Conservation (phyloP, 2,329 filamentous ascomycete genomes). For the Pseudogymnoascus verrucosus region DNA sequence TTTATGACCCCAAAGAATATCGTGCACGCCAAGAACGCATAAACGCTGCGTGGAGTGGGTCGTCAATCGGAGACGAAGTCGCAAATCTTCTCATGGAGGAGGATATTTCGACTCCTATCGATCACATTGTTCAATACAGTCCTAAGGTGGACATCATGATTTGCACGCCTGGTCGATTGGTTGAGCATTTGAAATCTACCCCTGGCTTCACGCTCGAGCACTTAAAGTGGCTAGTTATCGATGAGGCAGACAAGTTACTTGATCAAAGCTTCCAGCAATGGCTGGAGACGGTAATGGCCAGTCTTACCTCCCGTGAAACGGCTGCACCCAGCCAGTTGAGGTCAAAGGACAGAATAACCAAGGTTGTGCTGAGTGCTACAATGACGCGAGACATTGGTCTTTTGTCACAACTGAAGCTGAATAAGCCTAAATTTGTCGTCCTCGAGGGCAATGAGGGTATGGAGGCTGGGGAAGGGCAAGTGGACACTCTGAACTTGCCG, state of each 20-base stretch:
- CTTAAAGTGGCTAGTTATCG: slow-evolving; percentile 81
- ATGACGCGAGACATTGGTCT: slow-evolving; percentile 83
- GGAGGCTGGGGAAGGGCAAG: slow-evolving; percentile 36
- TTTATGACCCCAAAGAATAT: slow-evolving; percentile 60
- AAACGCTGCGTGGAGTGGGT: slow-evolving; percentile 39
- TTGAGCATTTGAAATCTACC: slow-evolving; percentile 82
- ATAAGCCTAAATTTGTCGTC: slow-evolving; percentile 66
- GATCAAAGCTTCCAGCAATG: slow-evolving; percentile 91
- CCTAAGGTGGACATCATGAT: slow-evolving; percentile 83
- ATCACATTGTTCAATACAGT: slow-evolving; percentile 56
- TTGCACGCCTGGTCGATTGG: slow-evolving; percentile 82
- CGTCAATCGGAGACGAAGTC: slow-evolving; percentile 36
- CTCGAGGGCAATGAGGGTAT: slow-evolving; percentile 47
- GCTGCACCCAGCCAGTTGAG: not conserved
- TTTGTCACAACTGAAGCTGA: slow-evolving; percentile 63
- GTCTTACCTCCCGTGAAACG: slow-evolving; percentile 32
- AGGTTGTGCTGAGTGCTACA: slow-evolving; percentile 83
- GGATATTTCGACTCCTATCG: slow-evolving; percentile 37
- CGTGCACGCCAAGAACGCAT: slow-evolving; percentile 32
- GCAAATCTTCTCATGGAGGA: slow-evolving; percentile 30
- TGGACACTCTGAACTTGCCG: slow-evolving; percentile 51
- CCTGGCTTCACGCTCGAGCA: slow-evolving; percentile 71
- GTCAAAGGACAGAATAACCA: slow-evolving; percentile 47
- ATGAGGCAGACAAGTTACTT: slow-evolving; percentile 87
- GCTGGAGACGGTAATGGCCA: slow-evolving; percentile 64